Base-by-base conservation (phyloP, 2,329 filamentous ascomycete genomes). In the Eutypella sp. region DNA sequence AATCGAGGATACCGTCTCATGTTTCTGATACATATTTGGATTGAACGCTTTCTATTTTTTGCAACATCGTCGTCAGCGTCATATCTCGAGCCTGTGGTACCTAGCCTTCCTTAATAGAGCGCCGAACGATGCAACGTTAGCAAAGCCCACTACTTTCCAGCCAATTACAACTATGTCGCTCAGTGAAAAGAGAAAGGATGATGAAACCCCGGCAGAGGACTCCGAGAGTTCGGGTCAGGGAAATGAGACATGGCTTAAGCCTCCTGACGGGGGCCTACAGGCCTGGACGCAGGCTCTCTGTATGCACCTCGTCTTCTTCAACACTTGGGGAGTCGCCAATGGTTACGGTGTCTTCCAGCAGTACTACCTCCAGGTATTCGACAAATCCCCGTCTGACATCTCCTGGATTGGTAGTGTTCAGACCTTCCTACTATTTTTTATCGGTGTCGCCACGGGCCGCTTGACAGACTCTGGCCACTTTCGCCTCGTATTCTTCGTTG, bases 361-460 rank as follows among this genome's bases (percentile, higher is more conserved):
- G 18, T 58, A 57, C 43, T 60, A 57, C 41, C 47, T 15, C 25
- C 47, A 25, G 40, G 43, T 29, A 5, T 42, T 49, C 5, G 37
- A 41, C 19, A 18, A 36, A 15, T 36, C 45, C 23, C 44, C 46
- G 15, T 57, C 54, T 16, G 40, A 39, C 23, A 58, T 63, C 15
- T 54, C 55, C 9, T 56, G 57, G 52, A 56, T 61, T 39, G 56
- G 57, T 11, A 53, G 49, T 8, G 47, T 59, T 4, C 60, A 64
- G 42, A 49, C 58, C 9, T 64, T 62, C 43, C 48, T 64, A 5
- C 46, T 62, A 15, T 52, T 63, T 15, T 52, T 56, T 31, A 47
- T 62, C 4, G 57, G 58, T 24, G 45, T 53, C 9, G 46, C 60
- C 27, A 51, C 52, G 13, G 60, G 60, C 6, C 53, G 51, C 10